phyloP scores from a whole-genome alignment of 2,329 filamentous ascomycete species.

The Pseudocercospora pini-densiflorae region DNA sequence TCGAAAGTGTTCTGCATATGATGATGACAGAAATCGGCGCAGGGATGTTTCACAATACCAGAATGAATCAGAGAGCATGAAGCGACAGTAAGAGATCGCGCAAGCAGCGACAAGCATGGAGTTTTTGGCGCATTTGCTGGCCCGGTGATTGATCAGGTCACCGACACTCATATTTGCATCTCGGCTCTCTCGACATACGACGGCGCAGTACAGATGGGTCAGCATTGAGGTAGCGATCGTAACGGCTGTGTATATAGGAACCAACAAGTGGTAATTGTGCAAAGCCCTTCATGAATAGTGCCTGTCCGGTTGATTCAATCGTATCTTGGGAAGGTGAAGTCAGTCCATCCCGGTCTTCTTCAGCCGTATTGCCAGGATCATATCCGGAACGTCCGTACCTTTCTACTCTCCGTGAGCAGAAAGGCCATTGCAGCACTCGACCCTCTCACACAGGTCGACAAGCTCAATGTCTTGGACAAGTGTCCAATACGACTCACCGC shows the following conservation, averaged over 20 bases:
- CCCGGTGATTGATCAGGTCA: neutral
- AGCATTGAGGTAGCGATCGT: neutral
- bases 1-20: neutral
- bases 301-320: neutral
- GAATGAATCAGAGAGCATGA: neutral
- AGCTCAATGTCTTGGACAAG: too few relatives aligned
- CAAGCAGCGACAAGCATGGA: neutral
- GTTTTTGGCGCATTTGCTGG: neutral
- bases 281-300: neutral
- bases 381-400: neutral
- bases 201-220: neutral
- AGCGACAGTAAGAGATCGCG: neutral
- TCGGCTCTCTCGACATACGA: neutral
- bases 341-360: neutral
- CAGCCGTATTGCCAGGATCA: neutral
- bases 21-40: neutral
- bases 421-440: neutral
- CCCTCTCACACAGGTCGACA: neutral
- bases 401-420: neutral
- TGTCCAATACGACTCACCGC: too few relatives aligned
- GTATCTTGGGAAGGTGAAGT: neutral
- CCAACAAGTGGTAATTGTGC: constrained; percentile 3
- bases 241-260: constrained; percentile 7
- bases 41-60: neutral
- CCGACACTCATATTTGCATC: neutral